Base-by-base conservation (phyloP, 768 basidiomycete species). In the Myochromella boudieri region DNA sequence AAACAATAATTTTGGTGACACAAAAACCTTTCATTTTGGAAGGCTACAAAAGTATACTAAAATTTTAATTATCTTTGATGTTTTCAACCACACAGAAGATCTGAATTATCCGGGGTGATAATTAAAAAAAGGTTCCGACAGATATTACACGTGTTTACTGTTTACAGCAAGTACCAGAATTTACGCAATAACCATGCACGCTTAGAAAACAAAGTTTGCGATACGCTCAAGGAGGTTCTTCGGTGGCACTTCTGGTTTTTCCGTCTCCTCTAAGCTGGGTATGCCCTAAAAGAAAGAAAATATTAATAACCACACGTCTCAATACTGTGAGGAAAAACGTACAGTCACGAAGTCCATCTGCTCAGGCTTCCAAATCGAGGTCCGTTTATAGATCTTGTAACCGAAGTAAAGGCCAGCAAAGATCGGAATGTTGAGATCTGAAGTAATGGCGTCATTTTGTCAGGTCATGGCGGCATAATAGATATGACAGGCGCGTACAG, bases 311-410 rank as follows among this genome's bases (percentile, higher is more conserved):
- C 37, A 21, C 5, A 48, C 5, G 32, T 26, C 27, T 11, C 10
- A 5, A 22, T 22, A 25, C 21, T 2, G n/a, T 34, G 7, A 17
- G 18, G 14, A 12, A 31, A 24, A 44, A 62, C 78, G 43, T 47
- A 81, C 83, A 27, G 85, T 84, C 48, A 80, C 76, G 49, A 87
- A 84, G 61, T 88, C 87, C 78, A 87, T 84, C 54, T 88, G 80
- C 18, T 70, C 46, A 2, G 79, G 70, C 48, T 71, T 76, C 83
- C 83, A 84, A 33, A 75, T 54, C 40, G 56, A 64, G 14, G 74
- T 75, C 17, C 63, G 59, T 54, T 72, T 74, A 7, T 48, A 11
- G 17, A 70, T 36, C 58, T 77, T 77, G 55, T 70, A 77, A 5
- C 73, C 68, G 33, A 75, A 47, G 56, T 74, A 78, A n/a, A 77